Evolutionary conservation across 2,329 filamentous ascomycete species (phyloP), one percentile per base, ranked within the genome.

Genomic region (Colletotrichum lupini): DNA sequence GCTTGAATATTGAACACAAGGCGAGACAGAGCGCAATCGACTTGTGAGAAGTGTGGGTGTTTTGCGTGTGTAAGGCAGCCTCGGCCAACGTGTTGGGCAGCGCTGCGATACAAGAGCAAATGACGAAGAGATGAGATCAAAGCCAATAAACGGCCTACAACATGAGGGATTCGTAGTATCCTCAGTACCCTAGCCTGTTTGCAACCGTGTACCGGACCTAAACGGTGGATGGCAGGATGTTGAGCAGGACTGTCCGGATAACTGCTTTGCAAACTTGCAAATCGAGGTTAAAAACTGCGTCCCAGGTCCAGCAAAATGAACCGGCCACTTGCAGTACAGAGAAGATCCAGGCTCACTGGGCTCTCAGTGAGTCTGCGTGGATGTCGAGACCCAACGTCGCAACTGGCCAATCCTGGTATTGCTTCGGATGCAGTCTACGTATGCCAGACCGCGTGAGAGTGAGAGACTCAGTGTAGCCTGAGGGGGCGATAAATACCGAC

Each of bases 21-120:
- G 67, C 55, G 56, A 67, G 57, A 46, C 67, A 57, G 46, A 35
- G 55, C 22, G n/a, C 55, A 53, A 28, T n/a, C 56, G 35, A n/a
- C 49, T 24, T 35, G 30, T 28, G 28, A 37, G 60, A 32, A 65
- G 67, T 52, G 30, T 32, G 42, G 16, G 26, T 57, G 53, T 42
- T 24, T 63, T 59, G 69, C 59, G 60, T 70, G 67, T 58, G 63
- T 42, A 73, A 55, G 49, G 37, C 67, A 73, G 60, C 70, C 60
- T 64, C 14, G 56, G 67, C 70, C 70, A 70, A 70, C 60, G 55
- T 60, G 32, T 22, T 30, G 66, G 67, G 70, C 67, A 60, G 60
- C 66, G 67, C 67, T 61, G 35, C 11, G 64, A 14, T 70, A 65
- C 56, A 70, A 22, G 55, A 64, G 52, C 28, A 65, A 53, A 52